Base-by-base conservation (phyloP, 164 flowering plant genomes). In the grape (Vitis vinifera) region DNA sequence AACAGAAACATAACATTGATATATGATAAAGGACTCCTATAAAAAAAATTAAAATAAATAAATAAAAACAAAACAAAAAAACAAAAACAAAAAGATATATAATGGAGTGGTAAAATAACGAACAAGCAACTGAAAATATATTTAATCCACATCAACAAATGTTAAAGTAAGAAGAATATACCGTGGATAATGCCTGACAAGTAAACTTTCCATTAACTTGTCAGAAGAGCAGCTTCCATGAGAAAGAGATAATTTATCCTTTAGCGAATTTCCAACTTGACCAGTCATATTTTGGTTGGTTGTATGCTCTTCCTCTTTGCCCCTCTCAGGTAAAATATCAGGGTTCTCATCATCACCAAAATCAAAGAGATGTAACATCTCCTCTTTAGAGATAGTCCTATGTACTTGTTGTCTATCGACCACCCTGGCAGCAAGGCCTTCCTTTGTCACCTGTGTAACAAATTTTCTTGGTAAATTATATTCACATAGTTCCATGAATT, bases 381-480 rank as follows among this genome's bases (percentile, higher is more conserved):
- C 99, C 78, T 96, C 99, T 77, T 86, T 93, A 23, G 99, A 93
- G 79, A 96, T 96, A 23, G 94, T 92, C 78, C 99, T 79, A 68
- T 87, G 86, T 60, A 96, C 85, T 83, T 96, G 99, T 69, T 96
- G 99, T 79, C 87, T 89, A 85, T 96, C 99, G 52, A 96, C 98
- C 63, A 96, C 99, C 78, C 98, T 88, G 52, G 99, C 99, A 79
- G 99, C 92, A 71, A 96, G 97, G 10, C 99, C 93, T 80, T 93
- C 99, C 83, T 96, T 96, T 27, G 93, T 91, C 66, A 95, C 99
- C 99, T 93, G 82, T 71, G 69, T 51, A 17, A 48, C 67, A 30
- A 50, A 70, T 30, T 30, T 49, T 16, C 47, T 48, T 67, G 44
- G 67, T 70, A 44, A 63, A 48, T 55, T 69, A 60, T 14, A 55